Base-by-base conservation (phyloP, 495 filamentous ascomycete genomes). In the Aspergillus baeticus region DNA sequence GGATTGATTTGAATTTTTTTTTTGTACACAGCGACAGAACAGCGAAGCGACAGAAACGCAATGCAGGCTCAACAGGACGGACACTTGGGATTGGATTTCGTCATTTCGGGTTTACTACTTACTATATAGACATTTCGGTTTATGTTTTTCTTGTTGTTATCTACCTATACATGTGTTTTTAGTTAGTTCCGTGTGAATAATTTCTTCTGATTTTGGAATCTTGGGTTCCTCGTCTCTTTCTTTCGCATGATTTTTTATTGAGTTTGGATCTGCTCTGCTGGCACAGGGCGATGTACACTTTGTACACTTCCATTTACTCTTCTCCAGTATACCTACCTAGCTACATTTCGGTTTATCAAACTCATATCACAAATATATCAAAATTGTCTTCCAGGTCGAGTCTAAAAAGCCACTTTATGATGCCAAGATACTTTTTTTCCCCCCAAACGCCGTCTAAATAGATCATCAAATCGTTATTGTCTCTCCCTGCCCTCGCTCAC, bases 41-140 rank as follows among this genome's bases (percentile, higher is more conserved):
- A 39, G 35, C 34, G 48, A 52, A 43, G 41, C 41, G 47, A 50
- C 34, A 50, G 44, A 23, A 17, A 23, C 18, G 3, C 10, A 50
- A 22, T 37, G 17, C 31, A 34, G 47, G 13, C 35, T 15, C 17
- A 44, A 50, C 54, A 57, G 54, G 54, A 47, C 54, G 45, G 37
- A 55, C 38, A 48, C 26, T 47, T n/a, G 23, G 53, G 34, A 41
- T 21, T 43, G 42, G 22, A 15, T 41, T 22, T 33, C 45, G 33
- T 39, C 51, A 43, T 53, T 49, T 41, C 37, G 54, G 38, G 42
- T 33, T 49, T 42, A 57, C 15, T 39, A 26, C 22, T n/a, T 46
- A 48, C 48, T 29, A 51, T 41, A 31, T 34, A 41, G 23, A 41
- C 13, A 46, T 49, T 37, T 18, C 10, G 10, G 6, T 50, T 37